Percentiles rank a stretch among this genome's conserved stretches.
phyloP scores from a whole-genome alignment of 805 yeast genomes.

The Suhomyces kilbournensis region DNA sequence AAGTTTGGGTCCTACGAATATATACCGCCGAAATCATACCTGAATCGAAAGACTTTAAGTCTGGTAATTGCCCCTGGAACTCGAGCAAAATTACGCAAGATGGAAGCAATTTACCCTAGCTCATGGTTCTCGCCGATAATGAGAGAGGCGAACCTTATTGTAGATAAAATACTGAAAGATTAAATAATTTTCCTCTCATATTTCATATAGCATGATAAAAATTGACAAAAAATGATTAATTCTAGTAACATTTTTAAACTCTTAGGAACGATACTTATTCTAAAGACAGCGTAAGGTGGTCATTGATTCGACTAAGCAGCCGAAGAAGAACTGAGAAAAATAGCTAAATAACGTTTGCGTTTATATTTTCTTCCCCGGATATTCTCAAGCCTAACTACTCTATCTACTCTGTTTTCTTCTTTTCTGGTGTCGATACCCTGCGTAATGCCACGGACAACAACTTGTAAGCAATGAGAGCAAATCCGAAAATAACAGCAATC shows the following conservation, averaged over 20 bases:
- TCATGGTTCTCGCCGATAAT: neutral
- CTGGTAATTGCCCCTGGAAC: neutral
- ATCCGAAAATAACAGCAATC: conserved; percentile 8
- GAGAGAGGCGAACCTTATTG: neutral
- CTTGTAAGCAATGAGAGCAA: conserved; percentile 4
- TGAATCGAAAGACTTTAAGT: neutral
- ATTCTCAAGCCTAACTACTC: neutral
- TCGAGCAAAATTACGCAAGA: neutral
- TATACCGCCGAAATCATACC: neutral
- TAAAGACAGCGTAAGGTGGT: neutral
- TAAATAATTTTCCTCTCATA: neutral
- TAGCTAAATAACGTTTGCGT: neutral
- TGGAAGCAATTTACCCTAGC: neutral
- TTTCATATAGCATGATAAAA: neutral
- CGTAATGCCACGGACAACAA: conserved; percentile 1
- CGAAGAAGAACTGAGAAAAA: neutral
- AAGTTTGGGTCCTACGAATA: neutral
- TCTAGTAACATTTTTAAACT: neutral
- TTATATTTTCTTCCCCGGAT: neutral
- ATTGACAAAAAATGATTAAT: too few relatives aligned
- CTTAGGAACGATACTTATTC: neutral
- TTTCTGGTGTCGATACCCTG: neutral
- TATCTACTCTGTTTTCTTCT: neutral
- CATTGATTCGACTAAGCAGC: too few relatives aligned
- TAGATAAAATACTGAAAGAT: neutral